Percentiles rank a stretch among this genome's conserved stretches.
phyloP scores from a whole-genome alignment of 495 filamentous ascomycete genomes.

The Penicillium cosmopolitanum region DNA sequence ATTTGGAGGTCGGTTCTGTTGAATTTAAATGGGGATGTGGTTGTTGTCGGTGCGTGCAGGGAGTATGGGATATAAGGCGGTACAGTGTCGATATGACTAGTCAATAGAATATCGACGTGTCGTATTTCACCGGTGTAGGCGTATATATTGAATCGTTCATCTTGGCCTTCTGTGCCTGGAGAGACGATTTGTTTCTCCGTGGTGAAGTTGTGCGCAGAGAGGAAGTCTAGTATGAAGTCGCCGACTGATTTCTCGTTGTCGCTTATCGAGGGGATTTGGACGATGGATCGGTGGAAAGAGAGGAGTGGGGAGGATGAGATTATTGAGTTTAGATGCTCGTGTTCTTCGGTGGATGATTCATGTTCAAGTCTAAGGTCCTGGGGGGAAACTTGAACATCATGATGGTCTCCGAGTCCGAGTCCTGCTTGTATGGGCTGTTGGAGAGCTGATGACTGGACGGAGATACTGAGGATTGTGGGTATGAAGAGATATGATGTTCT shows the following conservation, averaged over 20 bases:
- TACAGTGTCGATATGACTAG: neutral
- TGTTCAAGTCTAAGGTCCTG: too few relatives aligned
- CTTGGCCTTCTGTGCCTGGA: neutral
- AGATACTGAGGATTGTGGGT: too few relatives aligned
- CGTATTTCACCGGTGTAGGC: neutral
- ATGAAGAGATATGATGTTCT: too few relatives aligned
- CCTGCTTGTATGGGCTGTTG: too few relatives aligned
- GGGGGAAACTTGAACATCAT: too few relatives aligned
- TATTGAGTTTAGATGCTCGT: too few relatives aligned
- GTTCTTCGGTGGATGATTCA: too few relatives aligned
- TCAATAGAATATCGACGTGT: neutral
- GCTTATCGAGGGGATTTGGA: neutral
- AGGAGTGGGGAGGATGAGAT: too few relatives aligned
- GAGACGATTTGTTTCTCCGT: neutral
- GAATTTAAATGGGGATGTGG: too few relatives aligned
- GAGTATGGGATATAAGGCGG: neutral
- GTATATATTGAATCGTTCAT: neutral
- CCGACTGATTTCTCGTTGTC: neutral
- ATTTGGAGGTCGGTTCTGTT: neutral
- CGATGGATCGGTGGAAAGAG: too few relatives aligned
- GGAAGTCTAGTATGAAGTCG: neutral
- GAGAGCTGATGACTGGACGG: too few relatives aligned
- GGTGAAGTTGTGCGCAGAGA: neutral
- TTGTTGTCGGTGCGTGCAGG: conserved; percentile 15
- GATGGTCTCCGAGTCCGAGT: too few relatives aligned